Evolutionary conservation across 768 basidiomycete species (phyloP).

Genomic region (Boletus rubroflammeus): DNA sequence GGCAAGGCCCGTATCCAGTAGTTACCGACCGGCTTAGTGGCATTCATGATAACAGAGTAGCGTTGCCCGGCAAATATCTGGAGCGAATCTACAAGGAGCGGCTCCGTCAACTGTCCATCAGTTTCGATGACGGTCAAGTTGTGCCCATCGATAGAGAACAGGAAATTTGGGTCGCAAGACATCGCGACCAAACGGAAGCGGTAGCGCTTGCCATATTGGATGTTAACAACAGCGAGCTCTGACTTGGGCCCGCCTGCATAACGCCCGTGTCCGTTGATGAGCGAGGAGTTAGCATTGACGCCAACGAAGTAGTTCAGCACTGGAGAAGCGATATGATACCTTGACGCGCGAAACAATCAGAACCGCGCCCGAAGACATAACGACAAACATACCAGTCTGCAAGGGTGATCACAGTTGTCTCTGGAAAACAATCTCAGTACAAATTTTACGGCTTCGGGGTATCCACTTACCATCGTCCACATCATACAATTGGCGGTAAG

Average conservation of each 20-base stretch:
- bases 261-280: conserved; percentile 33
- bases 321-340: conserved; percentile 22
- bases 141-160: conserved; percentile 47
- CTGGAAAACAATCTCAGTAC: conserved; percentile 6
- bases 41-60: conserved; percentile 42
- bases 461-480: conserved; percentile 40
- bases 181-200: conserved; percentile 48
- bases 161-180: conserved; percentile 41
- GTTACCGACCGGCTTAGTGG: conserved; percentile 44
- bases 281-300: conserved; percentile 17
- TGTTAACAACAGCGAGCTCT: conserved; percentile 38
- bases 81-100: conserved; percentile 39
- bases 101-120: conserved; percentile 42
- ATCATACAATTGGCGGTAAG: conserved; percentile 36
- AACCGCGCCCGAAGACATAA: neutral
- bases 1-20: conserved; percentile 52
- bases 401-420: conserved; percentile 24
- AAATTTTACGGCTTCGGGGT: neutral
- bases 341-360: neutral
- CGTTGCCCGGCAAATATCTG: conserved; percentile 36
- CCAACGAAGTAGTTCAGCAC: conserved; percentile 19
- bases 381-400: conserved; percentile 21
- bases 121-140: conserved; percentile 41
- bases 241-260: conserved; percentile 35
- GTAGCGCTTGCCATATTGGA: conserved; percentile 37